A percentile compares a stretch with the other conserved stretches of the same genome.
Evolutionary conservation across 371 early-diverging fungal genomes (phyloP).

Genomic region (Circinella umbellata): DNA sequence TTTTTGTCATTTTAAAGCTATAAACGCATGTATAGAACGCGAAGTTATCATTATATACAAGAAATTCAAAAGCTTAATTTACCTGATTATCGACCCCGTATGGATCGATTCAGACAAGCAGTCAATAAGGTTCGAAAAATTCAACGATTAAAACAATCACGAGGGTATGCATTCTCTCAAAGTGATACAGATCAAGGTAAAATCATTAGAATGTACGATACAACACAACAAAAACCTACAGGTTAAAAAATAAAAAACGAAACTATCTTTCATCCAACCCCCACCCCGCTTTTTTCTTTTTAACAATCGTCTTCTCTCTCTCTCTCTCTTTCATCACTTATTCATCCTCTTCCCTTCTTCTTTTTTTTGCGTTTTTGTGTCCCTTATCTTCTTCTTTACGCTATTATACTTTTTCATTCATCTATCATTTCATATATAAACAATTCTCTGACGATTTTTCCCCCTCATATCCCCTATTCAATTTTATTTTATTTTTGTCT

Average conservation of each 20-base stretch:
- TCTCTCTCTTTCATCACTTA: neutral
- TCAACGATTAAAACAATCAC: conserved; percentile 87
- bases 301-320: neutral
- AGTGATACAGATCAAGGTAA: conserved; percentile 94
- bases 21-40: conserved; percentile 82
- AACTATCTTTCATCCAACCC: neutral
- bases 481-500: no score
- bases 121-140: conserved; percentile 94
- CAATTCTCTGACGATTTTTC: no score
- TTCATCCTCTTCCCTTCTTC: neutral
- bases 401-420: no score
- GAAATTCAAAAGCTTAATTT: conserved; percentile 98
- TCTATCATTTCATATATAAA: no score
- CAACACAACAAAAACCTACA: conserved; percentile 87
- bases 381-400: neutral
- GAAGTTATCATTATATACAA: conserved; percentile 93
- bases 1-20: conserved; percentile 39
- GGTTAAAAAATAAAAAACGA: conserved; percentile 48
- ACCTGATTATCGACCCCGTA: conserved; percentile 94
- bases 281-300: neutral
- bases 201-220: conserved; percentile 95
- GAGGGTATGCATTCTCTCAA: conserved; percentile 98
- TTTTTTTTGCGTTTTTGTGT: neutral
- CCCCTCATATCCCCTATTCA: no score
- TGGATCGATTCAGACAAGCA: conserved; percentile 96